phyloP scores from a whole-genome alignment of 306 rosid species.

The Ormosia semicastrata region DNA sequence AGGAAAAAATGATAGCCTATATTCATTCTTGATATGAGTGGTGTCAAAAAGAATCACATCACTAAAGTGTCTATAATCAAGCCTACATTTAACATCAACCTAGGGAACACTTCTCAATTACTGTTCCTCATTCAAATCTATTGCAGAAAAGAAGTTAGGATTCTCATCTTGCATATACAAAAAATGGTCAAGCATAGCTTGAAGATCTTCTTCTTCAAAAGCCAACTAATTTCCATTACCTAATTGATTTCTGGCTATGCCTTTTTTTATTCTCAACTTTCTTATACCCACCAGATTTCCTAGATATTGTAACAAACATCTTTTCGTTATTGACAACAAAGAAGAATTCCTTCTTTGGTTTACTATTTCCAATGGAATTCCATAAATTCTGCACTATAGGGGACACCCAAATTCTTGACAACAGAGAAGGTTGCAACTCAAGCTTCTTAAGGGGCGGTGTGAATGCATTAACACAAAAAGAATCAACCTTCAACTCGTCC shows the following conservation, averaged over 20 bases:
- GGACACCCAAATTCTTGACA: slow-evolving; percentile 38
- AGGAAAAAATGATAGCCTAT: slow-evolving; percentile 61
- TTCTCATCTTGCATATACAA: slow-evolving; percentile 58
- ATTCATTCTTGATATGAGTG: slow-evolving; percentile 56
- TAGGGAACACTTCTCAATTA: slow-evolving; percentile 58
- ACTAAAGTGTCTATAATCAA: slow-evolving; percentile 57
- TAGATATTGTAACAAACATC: slow-evolving; percentile 50
- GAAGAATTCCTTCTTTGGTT: slow-evolving; percentile 51
- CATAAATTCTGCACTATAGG: background rate
- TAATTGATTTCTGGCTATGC: slow-evolving; percentile 33
- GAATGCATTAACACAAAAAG: slow-evolving; percentile 72
- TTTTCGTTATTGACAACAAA: slow-evolving; percentile 43
- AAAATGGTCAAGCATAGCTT: slow-evolving; percentile 53
- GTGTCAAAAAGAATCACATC: slow-evolving; percentile 75
- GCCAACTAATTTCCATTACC: slow-evolving; percentile 51
- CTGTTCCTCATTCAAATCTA: slow-evolving; percentile 64
- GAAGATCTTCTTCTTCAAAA: slow-evolving; percentile 55
- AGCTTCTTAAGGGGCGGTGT: slow-evolving; percentile 76
- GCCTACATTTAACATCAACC: slow-evolving; percentile 79
- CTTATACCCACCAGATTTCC: slow-evolving; percentile 60
- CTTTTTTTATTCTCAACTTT: slow-evolving; percentile 48
- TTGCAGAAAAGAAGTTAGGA: slow-evolving; percentile 60
- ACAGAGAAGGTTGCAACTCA: slow-evolving; percentile 58
- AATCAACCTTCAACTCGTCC: slow-evolving; percentile 60
- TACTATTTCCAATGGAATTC: background rate